Conservation (phyloP, 2,329 filamentous ascomycete species). For the Plenodomus lindquistii region DNA sequence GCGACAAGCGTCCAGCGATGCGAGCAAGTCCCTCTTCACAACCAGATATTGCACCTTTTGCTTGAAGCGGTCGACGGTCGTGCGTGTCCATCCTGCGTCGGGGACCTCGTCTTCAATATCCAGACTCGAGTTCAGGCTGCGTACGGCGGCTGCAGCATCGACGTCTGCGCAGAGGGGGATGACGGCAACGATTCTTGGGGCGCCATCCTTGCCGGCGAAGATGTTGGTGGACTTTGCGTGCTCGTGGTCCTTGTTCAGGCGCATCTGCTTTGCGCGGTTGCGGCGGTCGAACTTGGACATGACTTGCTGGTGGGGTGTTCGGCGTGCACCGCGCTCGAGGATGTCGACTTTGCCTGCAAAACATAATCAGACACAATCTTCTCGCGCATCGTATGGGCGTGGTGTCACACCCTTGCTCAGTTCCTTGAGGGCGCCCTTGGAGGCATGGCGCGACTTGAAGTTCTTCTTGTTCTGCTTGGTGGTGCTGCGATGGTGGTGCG, state of each 20-base stretch:
- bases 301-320: constrained; percentile 92
- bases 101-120: constrained; percentile 72
- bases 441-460: constrained; percentile 90
- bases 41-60: constrained; percentile 89
- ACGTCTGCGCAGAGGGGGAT: constrained; percentile 79
- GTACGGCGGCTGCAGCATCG: constrained; percentile 68
- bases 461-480: constrained; percentile 87
- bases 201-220: constrained; percentile 84
- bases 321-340: constrained; percentile 72
- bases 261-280: constrained; percentile 92
- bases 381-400: background rate
- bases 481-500: constrained; percentile 88
- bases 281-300: constrained; percentile 96
- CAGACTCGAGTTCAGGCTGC: constrained; percentile 73
- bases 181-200: constrained; percentile 84
- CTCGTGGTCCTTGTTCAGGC: constrained; percentile 80
- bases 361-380: constrained; percentile 15
- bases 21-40: constrained; percentile 71
- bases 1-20: constrained; percentile 81
- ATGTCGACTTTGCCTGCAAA: constrained; percentile 72
- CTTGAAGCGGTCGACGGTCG: constrained; percentile 87
- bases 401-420: constrained; percentile 70
- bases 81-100: constrained; percentile 62
- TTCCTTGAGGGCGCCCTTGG: constrained; percentile 85
- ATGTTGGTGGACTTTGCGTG: constrained; percentile 77